phyloP scores from a whole-genome alignment of 192 early-diverging fungal species.

The Entrophospora sp. region DNA sequence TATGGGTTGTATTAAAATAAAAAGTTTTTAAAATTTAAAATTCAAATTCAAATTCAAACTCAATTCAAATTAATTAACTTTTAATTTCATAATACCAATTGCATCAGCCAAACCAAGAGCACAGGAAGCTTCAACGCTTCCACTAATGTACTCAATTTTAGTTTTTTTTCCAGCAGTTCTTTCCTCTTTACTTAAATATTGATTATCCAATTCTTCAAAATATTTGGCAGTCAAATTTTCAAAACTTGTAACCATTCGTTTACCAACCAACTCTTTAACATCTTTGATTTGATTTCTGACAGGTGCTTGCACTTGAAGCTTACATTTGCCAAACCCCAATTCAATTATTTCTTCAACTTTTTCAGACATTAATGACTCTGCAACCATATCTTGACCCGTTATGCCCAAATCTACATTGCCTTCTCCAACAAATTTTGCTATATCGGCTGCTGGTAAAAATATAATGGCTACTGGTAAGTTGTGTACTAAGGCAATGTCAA shows the following conservation, averaged over 20 bases:
- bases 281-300: conserved; percentile 36
- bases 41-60: too few relatives aligned
- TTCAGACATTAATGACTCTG: conserved; percentile 66
- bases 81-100: too few relatives aligned
- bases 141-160: conserved; percentile 77
- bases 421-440: conserved; percentile 90
- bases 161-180: conserved; percentile 43
- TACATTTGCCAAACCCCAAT: conserved; percentile 90
- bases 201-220: conserved; percentile 71
- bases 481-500: conserved; percentile 93
- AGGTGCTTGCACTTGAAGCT: conserved; percentile 87
- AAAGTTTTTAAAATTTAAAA: too few relatives aligned
- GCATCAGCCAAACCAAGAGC: conserved; percentile 93
- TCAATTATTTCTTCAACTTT: conserved; percentile 61
- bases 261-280: conserved; percentile 73
- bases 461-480: conserved; percentile 92
- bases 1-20: too few relatives aligned
- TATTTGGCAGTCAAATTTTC: conserved; percentile 54
- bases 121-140: conserved; percentile 94
- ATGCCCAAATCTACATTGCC: conserved; percentile 97
- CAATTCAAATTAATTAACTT: too few relatives aligned
- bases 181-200: conserved; percentile 22
- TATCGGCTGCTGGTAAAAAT: conserved; percentile 93
- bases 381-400: conserved; percentile 92
- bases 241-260: conserved; percentile 92